These are phyloP conservation scores for Aspergillus tanneri DNA, from an alignment of 2,329 filamentous ascomycete species.

Conservation along the genomic window DNA sequence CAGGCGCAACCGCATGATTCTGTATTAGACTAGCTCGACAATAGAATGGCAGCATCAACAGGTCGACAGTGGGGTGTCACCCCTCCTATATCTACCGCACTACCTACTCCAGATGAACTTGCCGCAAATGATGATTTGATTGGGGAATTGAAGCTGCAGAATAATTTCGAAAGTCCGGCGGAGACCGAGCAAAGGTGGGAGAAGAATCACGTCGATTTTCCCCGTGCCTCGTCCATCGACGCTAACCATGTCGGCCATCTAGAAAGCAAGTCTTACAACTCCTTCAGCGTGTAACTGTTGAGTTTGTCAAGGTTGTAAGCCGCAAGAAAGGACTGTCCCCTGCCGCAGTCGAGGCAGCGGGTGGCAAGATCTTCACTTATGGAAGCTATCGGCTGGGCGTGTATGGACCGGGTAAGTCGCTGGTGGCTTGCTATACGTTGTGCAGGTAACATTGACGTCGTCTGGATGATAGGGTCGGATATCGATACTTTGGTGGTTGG, in stretches of 20 bases:
- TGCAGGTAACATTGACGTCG: slow-evolving; percentile 4
- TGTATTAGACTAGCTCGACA: slow-evolving; percentile 6
- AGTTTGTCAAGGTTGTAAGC: slow-evolving; percentile 83
- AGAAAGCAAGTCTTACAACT: slow-evolving; percentile 72
- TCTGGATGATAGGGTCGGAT: slow-evolving; percentile 70
- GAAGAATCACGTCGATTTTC: background rate
- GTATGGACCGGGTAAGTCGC: slow-evolving; percentile 68
- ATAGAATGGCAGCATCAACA: slow-evolving; percentile 38
- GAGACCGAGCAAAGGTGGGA: slow-evolving; percentile 78
- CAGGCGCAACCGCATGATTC: slow-evolving; percentile 18
- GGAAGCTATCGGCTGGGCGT: slow-evolving; percentile 94
- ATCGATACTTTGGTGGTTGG: slow-evolving; percentile 94
- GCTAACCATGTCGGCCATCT: slow-evolving; percentile 14
- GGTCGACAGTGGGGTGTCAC: slow-evolving; percentile 69
- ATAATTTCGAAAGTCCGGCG: slow-evolving; percentile 82
- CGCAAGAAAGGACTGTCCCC: slow-evolving; percentile 70
- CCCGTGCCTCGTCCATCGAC: slow-evolving; percentile 7
- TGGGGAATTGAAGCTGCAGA: slow-evolving; percentile 79
- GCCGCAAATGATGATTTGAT: slow-evolving; percentile 75
- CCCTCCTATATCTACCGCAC: slow-evolving; percentile 72
- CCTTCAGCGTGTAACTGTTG: slow-evolving; percentile 75
- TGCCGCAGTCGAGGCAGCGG: slow-evolving; percentile 75
- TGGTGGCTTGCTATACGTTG: background rate
- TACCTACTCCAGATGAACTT: slow-evolving; percentile 76
- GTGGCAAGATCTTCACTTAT: slow-evolving; percentile 92